Conservation (phyloP, 2,329 filamentous ascomycete genomes). For the Cercospora beticola region DNA sequence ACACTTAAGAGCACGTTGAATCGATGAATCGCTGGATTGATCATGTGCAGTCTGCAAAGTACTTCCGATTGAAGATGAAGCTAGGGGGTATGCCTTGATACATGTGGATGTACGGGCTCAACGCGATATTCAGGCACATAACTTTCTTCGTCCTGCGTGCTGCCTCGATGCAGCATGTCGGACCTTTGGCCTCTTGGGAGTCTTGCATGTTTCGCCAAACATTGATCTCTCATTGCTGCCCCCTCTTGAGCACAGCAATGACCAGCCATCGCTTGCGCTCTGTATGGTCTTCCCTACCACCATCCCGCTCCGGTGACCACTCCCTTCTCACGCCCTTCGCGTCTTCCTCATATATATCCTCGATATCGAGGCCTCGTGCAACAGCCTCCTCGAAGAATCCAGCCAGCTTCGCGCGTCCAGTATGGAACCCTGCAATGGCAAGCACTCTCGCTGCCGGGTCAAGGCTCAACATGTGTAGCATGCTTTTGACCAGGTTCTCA, state of each 20-base stretch:
- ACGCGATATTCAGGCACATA: no score
- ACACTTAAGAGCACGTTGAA: no score
- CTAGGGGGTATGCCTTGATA: no score
- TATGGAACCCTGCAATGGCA: slow-evolving; percentile 72
- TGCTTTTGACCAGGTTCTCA: slow-evolving; percentile 61
- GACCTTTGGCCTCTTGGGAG: background rate
- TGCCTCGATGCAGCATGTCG: background rate
- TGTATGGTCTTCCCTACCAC: slow-evolving; percentile 61
- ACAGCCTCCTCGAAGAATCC: slow-evolving; percentile 62
- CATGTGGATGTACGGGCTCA: no score
- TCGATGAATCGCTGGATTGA: no score
- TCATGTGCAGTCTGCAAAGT: no score
- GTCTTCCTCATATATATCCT: slow-evolving; percentile 68
- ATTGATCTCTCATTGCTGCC: background rate
- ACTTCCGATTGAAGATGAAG: no score
- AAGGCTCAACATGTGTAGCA: slow-evolving; percentile 64
- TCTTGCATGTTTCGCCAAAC: background rate
- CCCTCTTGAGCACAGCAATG: slow-evolving; percentile 40
- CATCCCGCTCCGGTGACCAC: slow-evolving; percentile 57
- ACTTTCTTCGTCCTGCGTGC: background rate
- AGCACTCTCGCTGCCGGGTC: slow-evolving; percentile 54
- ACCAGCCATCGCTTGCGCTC: slow-evolving; percentile 71
- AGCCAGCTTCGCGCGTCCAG: slow-evolving; percentile 64
- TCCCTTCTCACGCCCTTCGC: slow-evolving; percentile 61
- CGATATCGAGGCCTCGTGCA: slow-evolving; percentile 57